Evolutionary conservation across 2,329 filamentous ascomycete genomes (phyloP).

Genomic region (Trichoderma pleuroti): DNA sequence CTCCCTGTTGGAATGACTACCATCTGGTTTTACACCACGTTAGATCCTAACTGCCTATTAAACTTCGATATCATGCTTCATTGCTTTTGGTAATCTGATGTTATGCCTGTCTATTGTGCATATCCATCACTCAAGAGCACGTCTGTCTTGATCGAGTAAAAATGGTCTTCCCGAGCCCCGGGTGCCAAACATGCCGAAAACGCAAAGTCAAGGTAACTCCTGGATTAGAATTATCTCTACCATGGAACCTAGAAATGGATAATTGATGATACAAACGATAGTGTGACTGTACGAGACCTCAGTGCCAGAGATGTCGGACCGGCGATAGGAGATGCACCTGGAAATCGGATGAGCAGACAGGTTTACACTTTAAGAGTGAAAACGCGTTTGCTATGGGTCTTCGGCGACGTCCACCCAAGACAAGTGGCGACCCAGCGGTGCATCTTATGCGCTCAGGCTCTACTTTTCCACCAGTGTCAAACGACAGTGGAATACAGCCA

Average conservation of each 20-base stretch:
- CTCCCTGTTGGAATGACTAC: background rate
- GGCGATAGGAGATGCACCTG: background rate
- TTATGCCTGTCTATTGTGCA: background rate
- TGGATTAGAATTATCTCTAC: background rate
- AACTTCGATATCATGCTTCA: background rate
- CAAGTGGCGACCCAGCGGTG: background rate
- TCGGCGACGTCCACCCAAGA: background rate
- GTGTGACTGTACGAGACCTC: background rate
- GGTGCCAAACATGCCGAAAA: background rate
- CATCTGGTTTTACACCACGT: background rate
- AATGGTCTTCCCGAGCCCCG: background rate
- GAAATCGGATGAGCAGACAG: background rate
- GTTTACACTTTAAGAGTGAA: background rate
- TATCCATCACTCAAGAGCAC: background rate
- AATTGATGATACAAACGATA: background rate
- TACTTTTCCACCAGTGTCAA: background rate
- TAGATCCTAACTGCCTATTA: background rate
- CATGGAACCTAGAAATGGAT: background rate
- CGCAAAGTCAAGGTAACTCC: background rate
- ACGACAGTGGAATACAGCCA: background rate
- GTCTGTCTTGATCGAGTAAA: background rate
- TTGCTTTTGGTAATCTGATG: background rate
- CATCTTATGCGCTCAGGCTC: background rate
- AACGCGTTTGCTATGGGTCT: background rate
- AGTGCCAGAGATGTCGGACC: background rate